Evolutionary conservation across 2,329 filamentous ascomycete genomes (phyloP), one percentile per base, ranked within the genome.

Genomic region (Aureobasidium sp.): DNA sequence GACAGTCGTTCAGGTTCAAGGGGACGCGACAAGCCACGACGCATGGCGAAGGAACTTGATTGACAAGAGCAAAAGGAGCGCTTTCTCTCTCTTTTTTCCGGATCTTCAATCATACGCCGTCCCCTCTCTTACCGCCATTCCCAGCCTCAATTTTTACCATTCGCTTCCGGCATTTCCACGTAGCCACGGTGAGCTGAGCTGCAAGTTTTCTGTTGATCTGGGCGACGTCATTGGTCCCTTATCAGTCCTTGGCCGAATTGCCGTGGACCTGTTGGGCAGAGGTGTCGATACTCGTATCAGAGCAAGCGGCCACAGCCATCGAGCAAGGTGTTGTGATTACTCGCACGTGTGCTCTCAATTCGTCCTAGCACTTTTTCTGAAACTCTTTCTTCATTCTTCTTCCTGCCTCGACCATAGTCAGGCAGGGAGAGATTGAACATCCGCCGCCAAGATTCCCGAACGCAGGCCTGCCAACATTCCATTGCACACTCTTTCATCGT

Each of bases 381-480:
- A 48, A 17, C 26, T 29, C 46, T 51, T 32, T 34, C 32, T 10
- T 23, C 44, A 37, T 26, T 13, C 44, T 48, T 48, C 55, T 48
- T 58, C 62, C 55, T 48, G 55, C 55, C 55, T 59, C 27, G 12
- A 44, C 26, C 36, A 20, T 20, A 20, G 34, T 20, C 32, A 47
- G 58, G 56, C 57, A 61, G 62, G 62, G 15, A 50, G 34, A 48
- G 59, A 46, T 48, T 26, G 42, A 47, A 17, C 32, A 48, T 6
- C 8, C n/a, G 79, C 81, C 80, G 83, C 82, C 91, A 97, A 85
- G 78, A 97, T 97, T 96, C 84, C 89, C 68, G 75, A 77, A 70
- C 82, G 82, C 76, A 86, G 87, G 79, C 86, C 89, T 75, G 90
- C 89, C 78, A 90, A 89, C 78, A 96, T 97, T 75, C 92, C 92